Percentiles rank a stretch among this genome's conserved stretches.
phyloP scores from a whole-genome alignment of 352 stramenopile species.

The Pythium plurisporium region DNA sequence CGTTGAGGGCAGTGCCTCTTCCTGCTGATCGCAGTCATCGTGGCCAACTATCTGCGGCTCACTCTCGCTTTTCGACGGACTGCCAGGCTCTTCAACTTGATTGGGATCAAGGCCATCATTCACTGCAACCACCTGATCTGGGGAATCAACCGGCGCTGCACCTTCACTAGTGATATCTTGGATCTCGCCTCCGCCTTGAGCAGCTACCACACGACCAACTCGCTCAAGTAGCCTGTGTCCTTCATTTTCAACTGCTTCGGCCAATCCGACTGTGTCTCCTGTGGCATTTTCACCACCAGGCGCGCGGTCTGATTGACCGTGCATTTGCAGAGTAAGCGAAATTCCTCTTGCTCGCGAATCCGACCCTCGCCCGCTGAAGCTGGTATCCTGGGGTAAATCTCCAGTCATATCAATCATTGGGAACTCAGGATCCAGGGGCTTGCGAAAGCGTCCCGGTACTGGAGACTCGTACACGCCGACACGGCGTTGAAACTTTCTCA shows the following conservation, averaged over 20 bases:
- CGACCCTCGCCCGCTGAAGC: no score
- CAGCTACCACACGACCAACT: constrained; percentile 66
- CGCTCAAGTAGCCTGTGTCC: constrained; percentile 42
- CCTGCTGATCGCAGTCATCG: constrained; percentile 15
- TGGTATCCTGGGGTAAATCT: no score
- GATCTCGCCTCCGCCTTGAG: constrained; percentile 73
- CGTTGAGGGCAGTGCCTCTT: no score
- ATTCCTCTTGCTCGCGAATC: no score
- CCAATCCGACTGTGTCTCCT: neutral
- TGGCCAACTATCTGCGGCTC: constrained; percentile 2
- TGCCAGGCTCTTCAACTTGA: constrained; percentile 13
- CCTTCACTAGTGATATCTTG: constrained; percentile 70
- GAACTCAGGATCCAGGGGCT: constrained; percentile 42
- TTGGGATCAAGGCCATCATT: constrained; percentile 3
- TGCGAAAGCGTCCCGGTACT: constrained; percentile 51
- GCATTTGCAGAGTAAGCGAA: constrained; percentile 15
- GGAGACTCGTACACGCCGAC: constrained; percentile 65
- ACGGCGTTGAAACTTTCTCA: constrained; percentile 19
- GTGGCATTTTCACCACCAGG: no score
- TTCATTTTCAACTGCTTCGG: constrained; percentile 28
- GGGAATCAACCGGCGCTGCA: neutral
- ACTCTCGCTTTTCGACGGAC: constrained; percentile 14
- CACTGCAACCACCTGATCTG: neutral
- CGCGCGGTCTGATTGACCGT: constrained; percentile 1
- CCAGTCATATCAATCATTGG: constrained; percentile 11